Evolutionary conservation across 495 filamentous ascomycete genomes (phyloP).

Genomic region (Aspergillus haitiensis): DNA sequence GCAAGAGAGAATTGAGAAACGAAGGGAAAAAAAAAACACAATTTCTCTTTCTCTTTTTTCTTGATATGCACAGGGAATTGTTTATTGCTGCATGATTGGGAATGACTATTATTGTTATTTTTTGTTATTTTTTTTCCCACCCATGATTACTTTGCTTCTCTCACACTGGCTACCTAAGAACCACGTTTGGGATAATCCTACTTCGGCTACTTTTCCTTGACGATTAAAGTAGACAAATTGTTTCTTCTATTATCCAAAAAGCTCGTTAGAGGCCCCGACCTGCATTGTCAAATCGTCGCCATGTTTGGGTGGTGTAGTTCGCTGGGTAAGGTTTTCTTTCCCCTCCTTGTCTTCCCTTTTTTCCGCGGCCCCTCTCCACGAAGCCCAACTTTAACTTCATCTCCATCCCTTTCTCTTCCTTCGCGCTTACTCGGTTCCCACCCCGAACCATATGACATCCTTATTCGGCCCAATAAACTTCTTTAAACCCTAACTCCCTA

Average conservation of each 20-base stretch:
- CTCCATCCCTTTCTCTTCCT: neutral
- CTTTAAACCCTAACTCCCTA: neutral
- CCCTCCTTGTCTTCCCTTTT: neutral
- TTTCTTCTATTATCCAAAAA: constrained; percentile 6
- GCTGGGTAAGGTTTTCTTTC: constrained; percentile 32
- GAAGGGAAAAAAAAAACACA: too few relatives aligned
- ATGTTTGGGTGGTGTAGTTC: constrained; percentile 46
- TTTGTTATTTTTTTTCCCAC: too few relatives aligned
- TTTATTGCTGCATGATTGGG: too few relatives aligned
- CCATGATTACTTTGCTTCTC: neutral
- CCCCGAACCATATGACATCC: neutral
- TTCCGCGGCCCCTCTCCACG: neutral
- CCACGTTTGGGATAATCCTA: neutral
- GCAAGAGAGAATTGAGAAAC: too few relatives aligned
- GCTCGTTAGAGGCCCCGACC: constrained; percentile 8
- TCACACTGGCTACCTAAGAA: neutral
- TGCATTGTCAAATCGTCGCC: constrained; percentile 6
- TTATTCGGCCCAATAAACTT: neutral
- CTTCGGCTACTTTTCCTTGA: neutral
- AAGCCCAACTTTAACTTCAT: neutral
- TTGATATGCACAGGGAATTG: too few relatives aligned
- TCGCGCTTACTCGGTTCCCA: neutral
- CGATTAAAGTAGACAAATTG: constrained; percentile 7
- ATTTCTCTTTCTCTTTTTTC: too few relatives aligned
- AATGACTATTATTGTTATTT: too few relatives aligned